A percentile compares a stretch with the other conserved stretches of the same genome.
phyloP scores from a whole-genome alignment of 441 rosid species.

The Erodium texanum region DNA sequence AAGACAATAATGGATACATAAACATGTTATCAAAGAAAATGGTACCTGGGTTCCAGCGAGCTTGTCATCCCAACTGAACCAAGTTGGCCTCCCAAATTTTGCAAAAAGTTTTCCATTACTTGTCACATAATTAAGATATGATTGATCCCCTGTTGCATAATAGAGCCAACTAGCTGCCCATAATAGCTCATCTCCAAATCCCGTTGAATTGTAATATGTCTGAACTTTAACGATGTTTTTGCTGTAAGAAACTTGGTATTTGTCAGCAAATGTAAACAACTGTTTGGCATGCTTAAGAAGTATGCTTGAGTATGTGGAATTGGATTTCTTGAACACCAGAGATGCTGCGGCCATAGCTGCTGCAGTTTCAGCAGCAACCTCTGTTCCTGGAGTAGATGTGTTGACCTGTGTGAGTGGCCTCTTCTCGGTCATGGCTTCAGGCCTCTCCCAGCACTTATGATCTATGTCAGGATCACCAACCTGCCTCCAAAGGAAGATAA shows the following conservation, averaged over 20 bases:
- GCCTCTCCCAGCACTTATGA: constrained; percentile 91
- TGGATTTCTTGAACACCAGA: constrained; percentile 60
- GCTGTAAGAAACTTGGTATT: constrained; percentile 51
- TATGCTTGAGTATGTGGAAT: constrained; percentile 54
- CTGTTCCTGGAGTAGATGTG: constrained; percentile 59
- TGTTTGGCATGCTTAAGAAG: constrained; percentile 69
- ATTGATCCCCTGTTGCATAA: constrained; percentile 67
- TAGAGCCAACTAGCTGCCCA: constrained; percentile 99
- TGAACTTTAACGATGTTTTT: constrained; percentile 55
- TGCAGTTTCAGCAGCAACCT: constrained; percentile 95
- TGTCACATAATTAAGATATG: constrained; percentile 60
- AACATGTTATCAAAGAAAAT: constrained; percentile 7
- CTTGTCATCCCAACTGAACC: constrained; percentile 98
- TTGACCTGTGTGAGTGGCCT: constrained; percentile 73
- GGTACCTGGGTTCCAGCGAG: constrained; percentile 84
- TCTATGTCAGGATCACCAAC: constrained; percentile 77
- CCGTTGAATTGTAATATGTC: constrained; percentile 67
- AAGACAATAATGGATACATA: background rate
- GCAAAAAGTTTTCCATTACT: constrained; percentile 59
- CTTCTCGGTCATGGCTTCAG: constrained; percentile 65
- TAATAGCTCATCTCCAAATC: constrained; percentile 73
- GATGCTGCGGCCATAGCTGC: constrained; percentile 96
- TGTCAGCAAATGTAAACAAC: constrained; percentile 72
- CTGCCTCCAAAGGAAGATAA: constrained; percentile 28
- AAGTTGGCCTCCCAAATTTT: constrained; percentile 68